Evolutionary conservation across 2,329 filamentous ascomycete genomes (phyloP).

Genomic region (Pseudogymnoascus sp.): DNA sequence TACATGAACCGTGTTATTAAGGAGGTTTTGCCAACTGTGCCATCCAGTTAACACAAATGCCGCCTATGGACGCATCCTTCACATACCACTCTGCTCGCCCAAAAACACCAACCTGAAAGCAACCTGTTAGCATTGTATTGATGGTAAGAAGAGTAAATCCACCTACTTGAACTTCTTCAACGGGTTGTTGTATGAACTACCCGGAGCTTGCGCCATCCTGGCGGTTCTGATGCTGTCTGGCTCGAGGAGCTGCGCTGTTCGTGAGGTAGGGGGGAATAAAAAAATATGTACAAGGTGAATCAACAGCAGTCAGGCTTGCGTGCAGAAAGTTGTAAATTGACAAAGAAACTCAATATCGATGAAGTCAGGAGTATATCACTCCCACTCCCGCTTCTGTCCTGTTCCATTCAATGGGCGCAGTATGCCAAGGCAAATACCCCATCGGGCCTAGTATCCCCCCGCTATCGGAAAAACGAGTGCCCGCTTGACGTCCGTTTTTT

Average conservation of each 20-base stretch:
- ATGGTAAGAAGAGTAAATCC: background rate
- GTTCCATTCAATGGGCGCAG: constrained; percentile 4
- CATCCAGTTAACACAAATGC: constrained; percentile 16
- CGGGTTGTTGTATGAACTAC: constrained; percentile 93
- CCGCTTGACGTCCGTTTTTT: background rate
- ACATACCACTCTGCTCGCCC: constrained; percentile 94
- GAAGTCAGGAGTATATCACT: constrained; percentile 6
- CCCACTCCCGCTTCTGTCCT: constrained; percentile 6
- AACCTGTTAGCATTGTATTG: background rate
- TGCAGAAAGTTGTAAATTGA: background rate
- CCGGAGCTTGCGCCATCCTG: constrained; percentile 73
- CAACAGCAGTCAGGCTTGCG: constrained; percentile 1
- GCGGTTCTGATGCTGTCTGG: constrained; percentile 15
- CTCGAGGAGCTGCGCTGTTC: background rate
- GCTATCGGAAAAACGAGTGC: background rate
- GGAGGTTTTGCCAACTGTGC: constrained; percentile 90
- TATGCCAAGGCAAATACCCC: constrained; percentile 3
- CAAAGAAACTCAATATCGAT: constrained; percentile 7
- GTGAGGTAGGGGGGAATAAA: constrained; percentile 2
- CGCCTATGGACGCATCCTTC: constrained; percentile 8
- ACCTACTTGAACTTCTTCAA: constrained; percentile 99
- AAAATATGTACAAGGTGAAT: constrained; percentile 7
- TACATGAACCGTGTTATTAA: constrained; percentile 99
- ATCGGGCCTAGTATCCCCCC: background rate
- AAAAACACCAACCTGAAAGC: constrained; percentile 77